Evolutionary conservation across 2,329 filamentous ascomycete species (phyloP).

Genomic region (Fusarium sp.): DNA sequence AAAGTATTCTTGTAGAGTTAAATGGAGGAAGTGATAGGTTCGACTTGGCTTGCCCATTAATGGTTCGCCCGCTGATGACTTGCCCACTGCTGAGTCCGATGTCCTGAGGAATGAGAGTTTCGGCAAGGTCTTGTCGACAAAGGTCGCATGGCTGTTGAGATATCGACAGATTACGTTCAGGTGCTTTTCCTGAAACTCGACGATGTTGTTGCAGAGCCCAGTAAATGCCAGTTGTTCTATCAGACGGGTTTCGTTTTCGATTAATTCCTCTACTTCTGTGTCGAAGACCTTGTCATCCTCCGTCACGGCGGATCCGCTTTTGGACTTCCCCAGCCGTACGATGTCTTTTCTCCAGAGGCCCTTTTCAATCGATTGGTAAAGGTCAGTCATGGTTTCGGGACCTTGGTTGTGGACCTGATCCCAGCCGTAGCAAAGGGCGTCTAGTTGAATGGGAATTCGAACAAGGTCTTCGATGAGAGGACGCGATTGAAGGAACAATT

Average conservation of each 20-base stretch:
- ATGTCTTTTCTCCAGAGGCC: neutral
- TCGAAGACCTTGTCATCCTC: neutral
- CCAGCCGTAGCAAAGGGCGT: neutral
- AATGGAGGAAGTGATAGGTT: neutral
- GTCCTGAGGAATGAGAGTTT: neutral
- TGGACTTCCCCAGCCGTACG: neutral
- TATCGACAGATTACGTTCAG: neutral
- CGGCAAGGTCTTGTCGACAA: neutral
- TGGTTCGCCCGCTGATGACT: too few relatives aligned
- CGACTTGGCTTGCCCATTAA: neutral
- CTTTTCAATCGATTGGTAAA: neutral
- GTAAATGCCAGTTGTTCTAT: neutral
- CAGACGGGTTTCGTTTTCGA: neutral
- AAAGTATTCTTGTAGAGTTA: neutral
- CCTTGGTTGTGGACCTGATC: neutral
- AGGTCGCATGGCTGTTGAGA: neutral
- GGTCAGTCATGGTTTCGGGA: neutral
- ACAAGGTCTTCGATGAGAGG: neutral
- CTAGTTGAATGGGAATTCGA: neutral
- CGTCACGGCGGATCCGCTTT: too few relatives aligned
- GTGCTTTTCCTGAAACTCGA: neutral
- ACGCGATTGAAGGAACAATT: neutral
- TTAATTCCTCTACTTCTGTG: neutral
- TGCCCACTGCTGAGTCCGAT: neutral
- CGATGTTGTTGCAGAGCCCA: neutral